These are phyloP conservation scores for Moniliophthora roreri DNA, from an alignment of 1,284 basidiomycete species.

Conservation along the genomic window DNA sequence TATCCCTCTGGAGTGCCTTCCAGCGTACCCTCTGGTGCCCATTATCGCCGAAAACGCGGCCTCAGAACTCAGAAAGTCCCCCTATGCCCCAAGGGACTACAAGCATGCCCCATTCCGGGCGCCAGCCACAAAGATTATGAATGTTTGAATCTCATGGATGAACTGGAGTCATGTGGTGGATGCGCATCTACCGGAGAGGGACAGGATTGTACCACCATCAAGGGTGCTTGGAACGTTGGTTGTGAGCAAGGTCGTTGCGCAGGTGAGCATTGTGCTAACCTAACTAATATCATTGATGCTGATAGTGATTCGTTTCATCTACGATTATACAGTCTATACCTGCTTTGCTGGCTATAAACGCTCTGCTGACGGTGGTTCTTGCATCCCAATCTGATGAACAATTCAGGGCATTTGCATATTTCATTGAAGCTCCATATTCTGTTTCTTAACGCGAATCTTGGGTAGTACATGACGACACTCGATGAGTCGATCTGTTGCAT, in stretches of 20 bases:
- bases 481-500: too few relatives aligned
- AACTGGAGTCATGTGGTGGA: conserved; percentile 73
- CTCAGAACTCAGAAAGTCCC: conserved; percentile 35
- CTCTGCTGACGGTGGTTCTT: conserved; percentile 49
- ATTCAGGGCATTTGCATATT: background rate
- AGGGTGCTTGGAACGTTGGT: conserved; percentile 64
- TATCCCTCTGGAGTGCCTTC: conserved; percentile 34
- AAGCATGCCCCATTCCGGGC: conserved; percentile 61
- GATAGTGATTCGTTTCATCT: conserved; percentile 8
- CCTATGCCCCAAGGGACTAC: conserved; percentile 56
- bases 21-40: conserved; percentile 28
- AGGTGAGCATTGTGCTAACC: conserved; percentile 39
- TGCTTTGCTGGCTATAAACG: conserved; percentile 57
- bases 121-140: conserved; percentile 51
- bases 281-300: conserved; percentile 9
- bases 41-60: conserved; percentile 30
- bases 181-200: conserved; percentile 64
- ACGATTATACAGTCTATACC: conserved; percentile 47
- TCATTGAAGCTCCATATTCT: background rate
- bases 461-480: too few relatives aligned
- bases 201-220: conserved; percentile 69
- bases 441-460: conserved; percentile 8
- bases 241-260: conserved; percentile 61
- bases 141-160: conserved; percentile 55
- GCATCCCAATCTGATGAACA: conserved; percentile 42